Percentiles rank a stretch among this genome's conserved stretches.
These are phyloP conservation scores for Aspergillus homomorphus DNA, from an alignment of 495 filamentous ascomycete genomes.

Conservation along the genomic window DNA sequence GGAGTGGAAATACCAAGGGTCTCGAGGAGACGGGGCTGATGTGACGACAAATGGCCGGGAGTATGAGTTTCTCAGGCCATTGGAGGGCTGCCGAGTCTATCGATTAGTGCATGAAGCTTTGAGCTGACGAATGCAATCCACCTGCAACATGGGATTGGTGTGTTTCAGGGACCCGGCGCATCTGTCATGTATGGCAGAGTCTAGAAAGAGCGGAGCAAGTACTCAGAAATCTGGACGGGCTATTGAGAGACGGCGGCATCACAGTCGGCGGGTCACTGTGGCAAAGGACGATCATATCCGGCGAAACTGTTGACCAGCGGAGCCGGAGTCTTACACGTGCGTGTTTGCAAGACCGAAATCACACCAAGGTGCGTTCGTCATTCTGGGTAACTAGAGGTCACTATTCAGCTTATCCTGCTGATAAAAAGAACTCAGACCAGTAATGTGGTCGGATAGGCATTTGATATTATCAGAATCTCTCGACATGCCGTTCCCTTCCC, in stretches of 20 bases:
- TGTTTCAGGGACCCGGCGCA: background rate
- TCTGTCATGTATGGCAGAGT: background rate
- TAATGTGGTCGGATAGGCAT: background rate
- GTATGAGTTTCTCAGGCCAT: background rate
- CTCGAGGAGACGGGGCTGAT: background rate
- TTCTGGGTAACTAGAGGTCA: background rate
- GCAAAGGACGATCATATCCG: background rate
- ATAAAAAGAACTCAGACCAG: background rate
- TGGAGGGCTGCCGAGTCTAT: background rate
- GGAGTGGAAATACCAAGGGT: background rate
- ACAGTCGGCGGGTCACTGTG: background rate
- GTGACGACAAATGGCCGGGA: background rate
- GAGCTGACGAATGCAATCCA: background rate
- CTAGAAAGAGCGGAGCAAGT: conserved; percentile 3
- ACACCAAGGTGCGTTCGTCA: background rate
- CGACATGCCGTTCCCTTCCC: background rate
- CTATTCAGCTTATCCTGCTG: background rate
- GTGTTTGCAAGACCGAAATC: background rate
- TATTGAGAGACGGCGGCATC: background rate
- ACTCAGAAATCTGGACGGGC: background rate
- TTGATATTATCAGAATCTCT: background rate
- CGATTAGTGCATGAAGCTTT: background rate
- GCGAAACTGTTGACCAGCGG: background rate
- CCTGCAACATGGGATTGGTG: background rate
- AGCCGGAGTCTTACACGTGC: background rate